Percentiles rank a stretch among this genome's conserved stretches.
Evolutionary conservation across 179 eudicot genomes (phyloP).

Genomic region (Beta macrorhiza): DNA sequence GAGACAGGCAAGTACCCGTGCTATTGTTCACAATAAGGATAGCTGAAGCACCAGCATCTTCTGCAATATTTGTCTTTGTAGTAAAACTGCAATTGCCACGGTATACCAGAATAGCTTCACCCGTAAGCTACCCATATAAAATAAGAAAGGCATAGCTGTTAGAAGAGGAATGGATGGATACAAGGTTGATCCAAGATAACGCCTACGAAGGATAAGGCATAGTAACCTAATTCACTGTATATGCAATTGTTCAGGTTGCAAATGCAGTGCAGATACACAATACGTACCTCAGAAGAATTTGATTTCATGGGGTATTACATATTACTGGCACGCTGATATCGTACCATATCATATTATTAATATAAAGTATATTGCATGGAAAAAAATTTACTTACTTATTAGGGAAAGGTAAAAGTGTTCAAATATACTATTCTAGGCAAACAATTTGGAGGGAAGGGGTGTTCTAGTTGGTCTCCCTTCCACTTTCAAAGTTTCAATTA

Average conservation of each 20-base stretch:
- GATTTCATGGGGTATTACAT: not conserved
- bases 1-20: constrained; percentile 50
- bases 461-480: not conserved
- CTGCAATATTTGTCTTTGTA: constrained; percentile 71
- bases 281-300: not conserved
- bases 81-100: constrained; percentile 98
- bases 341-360: not conserved
- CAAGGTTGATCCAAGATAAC: not conserved
- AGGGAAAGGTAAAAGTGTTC: not conserved
- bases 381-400: not conserved
- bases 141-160: constrained; percentile 15
- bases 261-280: no score
- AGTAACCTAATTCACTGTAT: not conserved
- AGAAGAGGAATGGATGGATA: constrained; percentile 11
- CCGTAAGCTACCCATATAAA: constrained; percentile 59
- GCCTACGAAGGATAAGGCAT: not conserved
- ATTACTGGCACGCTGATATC: not conserved
- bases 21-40: constrained; percentile 74
- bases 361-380: not conserved
- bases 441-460: not conserved
- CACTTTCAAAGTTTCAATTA: not conserved
- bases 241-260: not conserved
- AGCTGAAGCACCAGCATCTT: constrained; percentile 96
- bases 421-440: not conserved
- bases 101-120: constrained; percentile 83